Base-by-base conservation (phyloP, 345 rosid genomes). In the Populus nigra region DNA sequence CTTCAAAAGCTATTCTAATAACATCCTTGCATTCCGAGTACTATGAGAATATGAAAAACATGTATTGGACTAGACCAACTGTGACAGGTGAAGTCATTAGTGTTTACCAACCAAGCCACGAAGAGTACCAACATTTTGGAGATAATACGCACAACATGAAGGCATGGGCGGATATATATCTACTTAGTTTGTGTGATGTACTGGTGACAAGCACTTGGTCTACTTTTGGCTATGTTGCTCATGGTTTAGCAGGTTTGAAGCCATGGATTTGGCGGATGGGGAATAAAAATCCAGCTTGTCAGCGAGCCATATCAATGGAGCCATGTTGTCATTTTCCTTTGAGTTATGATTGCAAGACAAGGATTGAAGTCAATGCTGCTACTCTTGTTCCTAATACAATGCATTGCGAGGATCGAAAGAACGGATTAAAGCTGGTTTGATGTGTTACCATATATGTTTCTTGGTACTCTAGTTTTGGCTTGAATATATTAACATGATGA, bases 141-240 rank as follows among this genome's bases (percentile, higher is more conserved):
- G 53, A 78, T 23, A 65, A 65, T 6, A 45, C 2, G 68, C 84
- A 82, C 63, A 78, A 73, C 29, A 49, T 77, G 73, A 82, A 82
- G 67, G 81, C 81, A 10, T 77, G 78, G 84, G 65, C 76, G 1
- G 84, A 82, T 23, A 82, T 82, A 4, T 77, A 82, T 74, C 78
- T 82, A 5, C 36, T 82, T n/a, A 82, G 84, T 77, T 62, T 82
- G 76, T 38, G 65, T 43, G 78, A 78, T 39, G 76, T 65, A 22
- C 35, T 78, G 18, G 84, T 82, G 75, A 82, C 84, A 1, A 82
- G 84, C 39, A 31, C 53, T 12, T 41, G 65, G 71, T 81, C 84
- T 9, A 81, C 84, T 23, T 81, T 81, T 47, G 84, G 84, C 4
- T 81, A 81, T 45, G 84, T 81, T 10, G 80, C 84, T 27, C 81